Evolutionary conservation across 2,329 filamentous ascomycete species (phyloP), one percentile per base, ranked within the genome.

Genomic region (Trichoderma oligosporum): DNA sequence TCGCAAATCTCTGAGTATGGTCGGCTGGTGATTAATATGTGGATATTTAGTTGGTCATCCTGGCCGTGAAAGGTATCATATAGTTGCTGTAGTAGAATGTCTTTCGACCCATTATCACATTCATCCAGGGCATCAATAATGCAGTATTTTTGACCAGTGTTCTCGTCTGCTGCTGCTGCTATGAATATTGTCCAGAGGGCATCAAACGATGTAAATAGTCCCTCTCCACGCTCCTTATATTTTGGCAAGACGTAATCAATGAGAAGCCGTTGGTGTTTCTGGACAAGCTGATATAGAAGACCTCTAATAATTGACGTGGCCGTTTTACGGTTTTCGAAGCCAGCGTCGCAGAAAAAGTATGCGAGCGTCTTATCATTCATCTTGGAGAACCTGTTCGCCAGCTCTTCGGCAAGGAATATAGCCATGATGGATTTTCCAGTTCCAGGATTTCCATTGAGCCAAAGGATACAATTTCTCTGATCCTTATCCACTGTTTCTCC

Each of bases 291-390:
- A 7, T 7, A 35, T 33, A 67, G 59, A 49, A 67, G 64, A 1
- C 65, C 64, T 27, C 64, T 42, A 22, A 66, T 16, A n/a, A 67
- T 45, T n/a, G 61, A 58, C 4, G 59, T 62, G 18, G 64, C 63
- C 2, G 63, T 65, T 31, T 61, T 64, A 12, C 61, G 65, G 36
- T 39, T 60, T 11, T 64, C 57, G 47, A 59, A 63, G 33, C 53
- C 48, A 1, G 64, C 65, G 54, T 67, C 62, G 46, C 62, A 65
- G 56, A 67, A 67, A 49, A 66, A 66, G 45, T 64, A 66, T 4
- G 58, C 58, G 2, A 67, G 56, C 2, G 62, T 62, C 20, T 63
- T 62, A 5, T 25, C 39, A 1, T 39, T 14, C 2, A 42, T 48
- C 2, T n/a, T 16, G 7, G 51, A 56, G 41, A 65, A 64, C 2